Conservation (phyloP, 1,139 yeast species). For the Hyphopichia khmerensis region DNA sequence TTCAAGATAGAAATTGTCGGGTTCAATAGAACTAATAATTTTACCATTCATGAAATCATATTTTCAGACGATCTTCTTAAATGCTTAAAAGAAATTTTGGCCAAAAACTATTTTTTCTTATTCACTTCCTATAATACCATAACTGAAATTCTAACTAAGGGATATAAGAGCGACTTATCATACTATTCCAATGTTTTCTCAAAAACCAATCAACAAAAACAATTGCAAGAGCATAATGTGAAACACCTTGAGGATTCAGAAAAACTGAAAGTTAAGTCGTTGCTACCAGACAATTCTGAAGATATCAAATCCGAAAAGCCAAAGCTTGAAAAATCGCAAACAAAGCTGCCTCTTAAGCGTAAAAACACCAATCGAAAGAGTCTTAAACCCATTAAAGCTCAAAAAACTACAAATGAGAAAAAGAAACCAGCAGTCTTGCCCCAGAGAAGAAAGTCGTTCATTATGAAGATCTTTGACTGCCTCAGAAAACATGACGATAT, state of each 20-base stretch:
- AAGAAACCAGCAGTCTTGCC: background rate
- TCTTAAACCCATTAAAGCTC: background rate
- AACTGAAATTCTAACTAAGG: slow-evolving; percentile 21
- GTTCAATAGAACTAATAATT: slow-evolving; percentile 21
- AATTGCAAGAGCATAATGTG: background rate
- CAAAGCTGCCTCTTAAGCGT: background rate
- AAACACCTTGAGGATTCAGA: background rate
- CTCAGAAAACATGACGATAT: slow-evolving; percentile 1
- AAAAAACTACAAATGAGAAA: background rate
- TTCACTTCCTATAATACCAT: slow-evolving; percentile 22
- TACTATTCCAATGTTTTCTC: slow-evolving; percentile 15
- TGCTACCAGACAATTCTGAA: background rate
- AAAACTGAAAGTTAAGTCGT: background rate
- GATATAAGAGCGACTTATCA: slow-evolving; percentile 23
- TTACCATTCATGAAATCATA: slow-evolving; percentile 25
- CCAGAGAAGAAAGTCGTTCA: slow-evolving; percentile 16
- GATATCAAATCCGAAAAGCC: background rate
- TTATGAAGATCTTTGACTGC: slow-evolving; percentile 15
- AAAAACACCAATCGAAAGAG: background rate
- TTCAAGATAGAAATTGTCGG: slow-evolving; percentile 29
- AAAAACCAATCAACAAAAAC: slow-evolving; percentile 1
- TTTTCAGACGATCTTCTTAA: slow-evolving; percentile 19
- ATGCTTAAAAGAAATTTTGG: slow-evolving; percentile 21
- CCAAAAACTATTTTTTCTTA: slow-evolving; percentile 18
- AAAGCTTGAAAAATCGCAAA: background rate